Percentiles rank a stretch among this genome's conserved stretches.
Conservation (phyloP, 2,329 filamentous ascomycete genomes). For the Exserohilum rostratum region DNA sequence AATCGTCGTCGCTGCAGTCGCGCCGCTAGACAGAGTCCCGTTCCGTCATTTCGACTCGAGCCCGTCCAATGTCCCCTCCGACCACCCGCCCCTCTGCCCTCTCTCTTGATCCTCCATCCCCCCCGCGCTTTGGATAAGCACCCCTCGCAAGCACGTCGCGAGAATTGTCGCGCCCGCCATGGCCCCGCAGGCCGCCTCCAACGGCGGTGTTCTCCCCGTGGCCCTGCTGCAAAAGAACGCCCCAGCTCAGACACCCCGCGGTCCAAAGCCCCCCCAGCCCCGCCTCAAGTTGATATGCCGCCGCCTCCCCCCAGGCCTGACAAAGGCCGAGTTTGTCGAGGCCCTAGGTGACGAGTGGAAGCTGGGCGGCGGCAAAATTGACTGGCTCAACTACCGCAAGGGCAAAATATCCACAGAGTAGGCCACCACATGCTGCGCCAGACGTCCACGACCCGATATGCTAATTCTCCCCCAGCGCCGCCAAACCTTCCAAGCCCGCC, state of each 20-base stretch:
- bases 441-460: not conserved
- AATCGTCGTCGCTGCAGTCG: slow-evolving; percentile 3
- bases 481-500: slow-evolving; percentile 81
- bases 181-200: slow-evolving; percentile 42
- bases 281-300: slow-evolving; percentile 86
- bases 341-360: slow-evolving; percentile 83
- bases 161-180: slow-evolving; percentile 19
- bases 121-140: slow-evolving; percentile 3
- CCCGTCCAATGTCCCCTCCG: slow-evolving; percentile 6
- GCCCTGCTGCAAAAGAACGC: slow-evolving; percentile 46
- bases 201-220: slow-evolving; percentile 49
- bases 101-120: not conserved
- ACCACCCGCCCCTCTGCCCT: slow-evolving; percentile 3
- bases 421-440: slow-evolving; percentile 36
- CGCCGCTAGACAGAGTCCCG: not conserved
- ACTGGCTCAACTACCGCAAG: slow-evolving; percentile 76
- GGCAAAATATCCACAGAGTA: slow-evolving; percentile 87
- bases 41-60: not conserved
- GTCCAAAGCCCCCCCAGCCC: slow-evolving; percentile 56
- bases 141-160: not conserved
- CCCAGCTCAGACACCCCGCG: slow-evolving; percentile 38
- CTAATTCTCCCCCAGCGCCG: slow-evolving; percentile 43
- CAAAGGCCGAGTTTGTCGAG: slow-evolving; percentile 74
- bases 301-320: slow-evolving; percentile 84
- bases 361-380: slow-evolving; percentile 77